phyloP scores from a whole-genome alignment of 371 early-diverging fungal genomes.

The Rhizomucor pusillus region DNA sequence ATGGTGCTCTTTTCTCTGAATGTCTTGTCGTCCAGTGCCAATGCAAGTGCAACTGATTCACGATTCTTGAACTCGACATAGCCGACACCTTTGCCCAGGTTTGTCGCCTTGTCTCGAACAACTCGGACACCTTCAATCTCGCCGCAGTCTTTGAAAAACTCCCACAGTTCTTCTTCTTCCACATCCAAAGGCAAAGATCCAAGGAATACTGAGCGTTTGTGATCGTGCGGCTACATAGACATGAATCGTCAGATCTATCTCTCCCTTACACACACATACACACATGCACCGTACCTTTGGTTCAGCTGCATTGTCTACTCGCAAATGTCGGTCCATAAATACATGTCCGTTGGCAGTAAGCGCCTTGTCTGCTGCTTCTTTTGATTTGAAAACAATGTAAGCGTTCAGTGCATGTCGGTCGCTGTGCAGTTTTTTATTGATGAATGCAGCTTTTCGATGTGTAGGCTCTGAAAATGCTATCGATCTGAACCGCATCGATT shows the following conservation, averaged over 20 bases:
- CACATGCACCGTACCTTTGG: slow-evolving; percentile 44
- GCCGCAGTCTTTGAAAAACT: slow-evolving; percentile 79
- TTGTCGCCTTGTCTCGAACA: slow-evolving; percentile 83
- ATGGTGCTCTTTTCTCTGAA: slow-evolving; percentile 57
- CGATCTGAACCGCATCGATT: slow-evolving; percentile 89
- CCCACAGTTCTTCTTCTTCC: slow-evolving; percentile 87
- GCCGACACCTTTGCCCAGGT: slow-evolving; percentile 94
- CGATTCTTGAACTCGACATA: slow-evolving; percentile 80
- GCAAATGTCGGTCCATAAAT: slow-evolving; percentile 83
- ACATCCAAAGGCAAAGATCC: slow-evolving; percentile 89
- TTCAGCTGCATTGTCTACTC: slow-evolving; percentile 75
- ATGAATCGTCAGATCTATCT: too few relatives aligned
- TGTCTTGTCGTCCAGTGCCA: slow-evolving; percentile 75
- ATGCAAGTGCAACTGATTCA: slow-evolving; percentile 72
- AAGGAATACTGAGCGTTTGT: slow-evolving; percentile 85
- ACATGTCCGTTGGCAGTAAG: slow-evolving; percentile 72
- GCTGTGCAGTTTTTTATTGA: slow-evolving; percentile 75
- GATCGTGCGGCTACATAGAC: slow-evolving; percentile 56
- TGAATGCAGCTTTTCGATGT: slow-evolving; percentile 74
- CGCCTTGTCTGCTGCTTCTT: slow-evolving; percentile 65
- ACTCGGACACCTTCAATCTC: slow-evolving; percentile 84
- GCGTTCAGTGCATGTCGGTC: slow-evolving; percentile 85
- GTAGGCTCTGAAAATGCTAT: slow-evolving; percentile 71
- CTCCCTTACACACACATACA: too few relatives aligned
- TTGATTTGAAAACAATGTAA: slow-evolving; percentile 77